phyloP scores from a whole-genome alignment of 495 filamentous ascomycete genomes.

The Neurospora sublineolata region DNA sequence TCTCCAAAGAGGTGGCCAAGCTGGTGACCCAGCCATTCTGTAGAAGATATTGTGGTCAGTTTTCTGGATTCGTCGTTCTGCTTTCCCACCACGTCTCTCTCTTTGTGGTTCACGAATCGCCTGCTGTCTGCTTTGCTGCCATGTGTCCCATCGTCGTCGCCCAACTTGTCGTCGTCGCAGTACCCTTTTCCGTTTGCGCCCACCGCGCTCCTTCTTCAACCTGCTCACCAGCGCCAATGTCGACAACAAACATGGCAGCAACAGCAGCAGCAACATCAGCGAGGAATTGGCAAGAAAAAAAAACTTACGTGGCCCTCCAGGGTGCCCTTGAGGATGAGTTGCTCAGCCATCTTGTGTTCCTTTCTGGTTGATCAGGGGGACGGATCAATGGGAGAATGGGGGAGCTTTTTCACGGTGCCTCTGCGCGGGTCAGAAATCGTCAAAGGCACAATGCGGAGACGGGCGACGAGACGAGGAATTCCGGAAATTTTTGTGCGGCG shows the following conservation, averaged over 20 bases:
- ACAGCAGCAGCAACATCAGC: constrained; percentile 13
- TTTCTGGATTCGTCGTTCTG: not conserved
- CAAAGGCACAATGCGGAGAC: constrained; percentile 17
- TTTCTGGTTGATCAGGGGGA: constrained; percentile 18
- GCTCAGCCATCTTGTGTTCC: constrained; percentile 67
- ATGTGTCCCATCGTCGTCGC: not conserved
- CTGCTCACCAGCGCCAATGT: not conserved
- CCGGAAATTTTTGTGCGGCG: constrained; percentile 31
- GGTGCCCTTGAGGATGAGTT: constrained; percentile 92
- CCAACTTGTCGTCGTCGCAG: not conserved
- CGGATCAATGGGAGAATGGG: constrained; percentile 23
- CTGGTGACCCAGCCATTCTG: constrained; percentile 65
- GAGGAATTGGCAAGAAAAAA: constrained; percentile 13
- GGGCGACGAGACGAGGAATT: constrained; percentile 10
- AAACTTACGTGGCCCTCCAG: constrained; percentile 80
- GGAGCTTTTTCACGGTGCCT: constrained; percentile 20
- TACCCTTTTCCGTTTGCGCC: not conserved
- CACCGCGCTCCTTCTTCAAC: not conserved
- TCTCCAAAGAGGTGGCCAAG: constrained; percentile 97
- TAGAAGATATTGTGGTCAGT: constrained; percentile 7
- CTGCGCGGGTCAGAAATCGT: constrained; percentile 17
- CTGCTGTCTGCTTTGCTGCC: not conserved
- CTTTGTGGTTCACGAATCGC: not conserved
- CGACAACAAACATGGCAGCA: not conserved
- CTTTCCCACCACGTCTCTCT: not conserved